Evolutionary conservation across 768 basidiomycete genomes (phyloP).

Genomic region (Russula emetica): DNA sequence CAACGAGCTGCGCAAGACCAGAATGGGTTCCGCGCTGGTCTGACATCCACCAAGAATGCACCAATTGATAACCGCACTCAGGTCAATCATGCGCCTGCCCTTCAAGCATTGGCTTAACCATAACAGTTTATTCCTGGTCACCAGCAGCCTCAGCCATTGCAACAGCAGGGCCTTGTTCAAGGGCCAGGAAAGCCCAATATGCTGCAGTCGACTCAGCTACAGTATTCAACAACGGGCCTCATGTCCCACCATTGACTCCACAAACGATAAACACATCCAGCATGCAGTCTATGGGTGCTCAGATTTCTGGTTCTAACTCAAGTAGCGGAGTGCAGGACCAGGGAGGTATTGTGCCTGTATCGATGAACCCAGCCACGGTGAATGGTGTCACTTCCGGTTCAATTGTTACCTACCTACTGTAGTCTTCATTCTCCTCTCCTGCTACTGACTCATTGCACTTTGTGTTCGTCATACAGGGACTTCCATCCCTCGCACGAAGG

Average conservation of each 20-base stretch:
- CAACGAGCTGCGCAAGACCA: slow-evolving; percentile 18
- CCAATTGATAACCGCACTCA: slow-evolving; percentile 4
- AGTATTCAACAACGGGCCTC: slow-evolving; percentile 2
- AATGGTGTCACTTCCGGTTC: background rate
- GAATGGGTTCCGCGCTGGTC: slow-evolving; percentile 14
- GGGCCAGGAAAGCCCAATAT: slow-evolving; percentile 8
- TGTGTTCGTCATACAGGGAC: no score
- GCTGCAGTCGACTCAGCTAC: background rate
- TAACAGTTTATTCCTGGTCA: slow-evolving; percentile 2
- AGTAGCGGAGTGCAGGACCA: no score
- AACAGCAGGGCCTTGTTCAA: background rate
- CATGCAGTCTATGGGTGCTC: slow-evolving; percentile 5
- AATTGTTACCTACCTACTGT: no score
- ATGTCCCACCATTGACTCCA: slow-evolving; percentile 3
- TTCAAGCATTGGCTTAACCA: background rate
- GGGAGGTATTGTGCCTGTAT: slow-evolving; percentile 6
- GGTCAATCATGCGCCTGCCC: background rate
- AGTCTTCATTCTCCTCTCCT: no score
- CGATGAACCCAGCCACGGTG: slow-evolving; percentile 6
- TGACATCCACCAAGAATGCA: slow-evolving; percentile 6
- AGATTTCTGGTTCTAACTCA: background rate
- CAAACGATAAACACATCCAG: slow-evolving; percentile 10
- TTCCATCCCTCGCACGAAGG: no score
- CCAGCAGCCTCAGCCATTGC: slow-evolving; percentile 3
- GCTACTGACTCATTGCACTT: no score